Conservation (phyloP, 306 rosid species). For the Canavalia ensiformis region DNA sequence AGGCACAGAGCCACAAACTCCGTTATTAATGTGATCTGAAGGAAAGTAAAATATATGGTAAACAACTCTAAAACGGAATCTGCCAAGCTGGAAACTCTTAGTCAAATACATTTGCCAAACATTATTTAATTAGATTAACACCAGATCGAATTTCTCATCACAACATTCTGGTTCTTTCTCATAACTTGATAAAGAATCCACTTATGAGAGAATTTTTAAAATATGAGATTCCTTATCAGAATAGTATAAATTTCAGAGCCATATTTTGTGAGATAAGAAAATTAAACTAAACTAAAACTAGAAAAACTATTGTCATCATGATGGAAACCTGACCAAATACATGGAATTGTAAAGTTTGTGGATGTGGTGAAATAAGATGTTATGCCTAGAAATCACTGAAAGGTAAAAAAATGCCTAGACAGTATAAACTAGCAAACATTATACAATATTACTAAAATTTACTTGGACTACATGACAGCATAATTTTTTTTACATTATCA, state of each 20-base stretch:
- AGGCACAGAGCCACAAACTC: constrained; percentile 19
- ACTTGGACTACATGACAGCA: too few relatives aligned
- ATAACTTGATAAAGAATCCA: constrained; percentile 5
- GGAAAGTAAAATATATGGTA: constrained; percentile 5
- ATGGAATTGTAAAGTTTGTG: constrained; percentile 14
- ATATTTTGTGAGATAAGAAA: neutral
- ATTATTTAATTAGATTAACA: constrained; percentile 8
- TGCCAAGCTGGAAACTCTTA: constrained; percentile 41
- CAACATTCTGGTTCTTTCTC: constrained; percentile 14
- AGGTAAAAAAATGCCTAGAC: neutral
- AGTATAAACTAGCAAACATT: neutral
- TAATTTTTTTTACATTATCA: too few relatives aligned
- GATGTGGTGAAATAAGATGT: neutral
- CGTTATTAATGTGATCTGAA: neutral
- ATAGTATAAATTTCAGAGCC: neutral
- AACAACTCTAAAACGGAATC: constrained; percentile 29
- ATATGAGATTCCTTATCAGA: constrained; percentile 43
- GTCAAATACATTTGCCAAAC: constrained; percentile 13
- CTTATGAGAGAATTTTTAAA: neutral
- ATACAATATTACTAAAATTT: neutral
- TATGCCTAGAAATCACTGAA: neutral
- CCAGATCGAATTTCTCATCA: neutral
- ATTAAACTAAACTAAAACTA: neutral
- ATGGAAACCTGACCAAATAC: constrained; percentile 35
- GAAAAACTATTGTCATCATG: neutral